Evolutionary conservation across 106 monocot species (phyloP).

Genomic region (Dendrobium chrysotoxum): DNA sequence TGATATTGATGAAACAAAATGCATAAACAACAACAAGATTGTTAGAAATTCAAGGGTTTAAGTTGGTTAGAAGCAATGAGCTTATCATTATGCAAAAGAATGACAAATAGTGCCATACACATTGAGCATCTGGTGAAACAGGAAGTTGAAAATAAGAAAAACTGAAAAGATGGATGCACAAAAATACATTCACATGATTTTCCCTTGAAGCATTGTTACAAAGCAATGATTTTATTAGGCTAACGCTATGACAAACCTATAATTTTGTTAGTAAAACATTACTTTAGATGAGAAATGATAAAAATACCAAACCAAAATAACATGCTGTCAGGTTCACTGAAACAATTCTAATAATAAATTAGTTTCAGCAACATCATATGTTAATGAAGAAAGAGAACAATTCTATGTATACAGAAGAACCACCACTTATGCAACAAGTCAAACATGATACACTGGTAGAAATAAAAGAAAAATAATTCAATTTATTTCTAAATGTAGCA

Average conservation of each 20-base stretch:
- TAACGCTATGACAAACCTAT: not conserved
- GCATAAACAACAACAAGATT: conserved; percentile 6
- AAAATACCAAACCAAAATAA: not conserved
- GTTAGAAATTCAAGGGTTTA: not conserved
- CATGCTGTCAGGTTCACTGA: too few relatives aligned
- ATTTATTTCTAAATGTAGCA: too few relatives aligned
- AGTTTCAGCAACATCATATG: too few relatives aligned
- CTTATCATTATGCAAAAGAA: not conserved
- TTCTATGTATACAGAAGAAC: too few relatives aligned
- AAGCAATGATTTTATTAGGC: not conserved
- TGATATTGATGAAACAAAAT: not conserved
- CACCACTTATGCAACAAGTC: too few relatives aligned
- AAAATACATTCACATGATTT: not conserved
- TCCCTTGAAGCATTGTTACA: not conserved
- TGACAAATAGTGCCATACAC: not conserved
- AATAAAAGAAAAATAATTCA: too few relatives aligned
- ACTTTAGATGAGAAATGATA: too few relatives aligned
- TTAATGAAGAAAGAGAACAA: too few relatives aligned
- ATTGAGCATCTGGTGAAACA: not conserved
- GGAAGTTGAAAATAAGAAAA: not conserved
- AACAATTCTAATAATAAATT: too few relatives aligned
- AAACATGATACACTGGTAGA: too few relatives aligned
- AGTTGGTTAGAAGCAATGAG: not conserved
- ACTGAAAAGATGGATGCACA: not conserved
- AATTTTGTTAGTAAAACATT: too few relatives aligned